These are phyloP conservation scores for Coprinopsis sp. DNA, from an alignment of 768 basidiomycete species.

Conservation along the genomic window DNA sequence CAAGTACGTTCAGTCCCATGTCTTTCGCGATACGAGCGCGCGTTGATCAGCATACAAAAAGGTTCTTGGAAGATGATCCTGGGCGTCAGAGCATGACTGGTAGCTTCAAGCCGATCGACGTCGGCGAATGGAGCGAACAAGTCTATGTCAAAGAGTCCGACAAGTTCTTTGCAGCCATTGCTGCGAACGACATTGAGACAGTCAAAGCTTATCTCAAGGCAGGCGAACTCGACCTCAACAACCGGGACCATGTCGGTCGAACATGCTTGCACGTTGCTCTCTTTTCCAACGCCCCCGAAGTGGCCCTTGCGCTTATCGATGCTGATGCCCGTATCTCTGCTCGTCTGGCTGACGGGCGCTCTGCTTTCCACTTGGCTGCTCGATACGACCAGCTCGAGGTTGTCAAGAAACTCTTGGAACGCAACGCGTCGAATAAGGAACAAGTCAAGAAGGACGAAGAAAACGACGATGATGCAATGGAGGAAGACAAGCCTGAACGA, in stretches of 20 bases:
- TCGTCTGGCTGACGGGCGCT: slow-evolving; percentile 52
- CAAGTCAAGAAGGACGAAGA: slow-evolving; percentile 17
- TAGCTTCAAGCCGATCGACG: slow-evolving; percentile 63
- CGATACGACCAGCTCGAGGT: slow-evolving; percentile 39
- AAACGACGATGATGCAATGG: slow-evolving; percentile 18
- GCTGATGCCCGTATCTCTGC: slow-evolving; percentile 53
- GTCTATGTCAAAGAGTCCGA: slow-evolving; percentile 54
- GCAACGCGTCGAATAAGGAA: slow-evolving; percentile 38
- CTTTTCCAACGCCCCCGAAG: slow-evolving; percentile 38
- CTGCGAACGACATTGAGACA: slow-evolving; percentile 34
- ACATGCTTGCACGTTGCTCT: slow-evolving; percentile 58
- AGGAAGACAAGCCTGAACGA: slow-evolving; percentile 25
- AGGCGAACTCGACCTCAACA: slow-evolving; percentile 37
- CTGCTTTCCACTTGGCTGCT: slow-evolving; percentile 52
- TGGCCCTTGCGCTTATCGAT: slow-evolving; percentile 49
- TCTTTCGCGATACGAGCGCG: not conserved
- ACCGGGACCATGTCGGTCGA: slow-evolving; percentile 59
- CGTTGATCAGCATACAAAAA: slow-evolving; percentile 14
- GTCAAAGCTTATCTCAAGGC: slow-evolving; percentile 38
- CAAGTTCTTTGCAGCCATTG: slow-evolving; percentile 55
- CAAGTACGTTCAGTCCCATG: slow-evolving; percentile 30
- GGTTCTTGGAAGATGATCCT: slow-evolving; percentile 57
- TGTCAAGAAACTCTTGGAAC: slow-evolving; percentile 46
- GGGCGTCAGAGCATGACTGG: slow-evolving; percentile 59
- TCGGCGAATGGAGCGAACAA: slow-evolving; percentile 60